Evolutionary conservation across 192 early-diverging fungal genomes (phyloP).

Genomic region (Lunasporangiospora selenospora): DNA sequence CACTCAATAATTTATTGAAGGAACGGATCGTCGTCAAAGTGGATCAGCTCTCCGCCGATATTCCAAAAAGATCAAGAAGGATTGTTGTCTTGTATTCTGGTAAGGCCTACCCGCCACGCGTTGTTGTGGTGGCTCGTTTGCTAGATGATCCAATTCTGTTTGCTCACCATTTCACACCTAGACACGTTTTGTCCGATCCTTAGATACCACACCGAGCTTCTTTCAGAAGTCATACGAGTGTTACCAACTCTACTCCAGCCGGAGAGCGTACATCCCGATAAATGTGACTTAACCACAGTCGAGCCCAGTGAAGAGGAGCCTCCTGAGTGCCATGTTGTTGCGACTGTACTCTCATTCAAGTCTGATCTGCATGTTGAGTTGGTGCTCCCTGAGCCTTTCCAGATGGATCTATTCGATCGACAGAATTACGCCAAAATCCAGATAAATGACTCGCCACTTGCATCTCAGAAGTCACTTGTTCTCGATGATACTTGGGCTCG

Average conservation of each 20-base stretch:
- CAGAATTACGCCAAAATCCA: slow-evolving; percentile 15
- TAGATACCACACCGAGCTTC: slow-evolving; percentile 27
- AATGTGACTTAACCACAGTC: too few species aligned
- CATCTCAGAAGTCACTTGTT: not conserved
- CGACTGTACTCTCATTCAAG: slow-evolving; percentile 21
- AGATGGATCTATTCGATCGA: slow-evolving; percentile 26
- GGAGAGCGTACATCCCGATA: too few species aligned
- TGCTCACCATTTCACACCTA: not conserved
- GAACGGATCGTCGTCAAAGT: slow-evolving; percentile 12
- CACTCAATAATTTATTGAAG: too few species aligned
- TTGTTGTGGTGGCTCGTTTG: too few species aligned
- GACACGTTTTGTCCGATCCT: slow-evolving; percentile 30
- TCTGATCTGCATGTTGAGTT: slow-evolving; percentile 7
- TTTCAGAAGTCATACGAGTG: slow-evolving; percentile 23
- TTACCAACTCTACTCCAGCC: slow-evolving; percentile 4
- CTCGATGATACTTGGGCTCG: slow-evolving; percentile 27
- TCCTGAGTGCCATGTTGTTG: not conserved
- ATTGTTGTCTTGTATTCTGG: slow-evolving; percentile 24
- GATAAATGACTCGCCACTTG: not conserved
- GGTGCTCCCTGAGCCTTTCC: slow-evolving; percentile 22
- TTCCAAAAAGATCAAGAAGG: too few species aligned
- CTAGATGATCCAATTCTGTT: too few species aligned
- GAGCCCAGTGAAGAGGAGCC: not conserved
- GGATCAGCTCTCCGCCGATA: slow-evolving; percentile 11
- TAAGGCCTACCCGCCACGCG: too few species aligned